These are phyloP conservation scores for Euphorbia pulcherrima DNA, from an alignment of 345 rosid genomes.

Conservation along the genomic window DNA sequence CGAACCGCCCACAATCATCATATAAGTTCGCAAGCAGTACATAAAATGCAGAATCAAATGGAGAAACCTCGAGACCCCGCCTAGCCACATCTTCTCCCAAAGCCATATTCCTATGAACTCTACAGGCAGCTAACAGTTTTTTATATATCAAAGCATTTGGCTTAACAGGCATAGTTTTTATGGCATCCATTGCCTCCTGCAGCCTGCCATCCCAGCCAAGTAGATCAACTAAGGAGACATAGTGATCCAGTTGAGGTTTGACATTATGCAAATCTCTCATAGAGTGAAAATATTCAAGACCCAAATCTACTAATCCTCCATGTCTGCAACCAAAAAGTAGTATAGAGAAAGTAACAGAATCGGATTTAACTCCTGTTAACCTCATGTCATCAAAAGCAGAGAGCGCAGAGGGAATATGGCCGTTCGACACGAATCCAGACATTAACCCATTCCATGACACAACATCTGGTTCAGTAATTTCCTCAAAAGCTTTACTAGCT, in stretches of 20 bases:
- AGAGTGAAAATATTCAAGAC: constrained; percentile 49
- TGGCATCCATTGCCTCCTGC: constrained; percentile 45
- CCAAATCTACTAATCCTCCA: constrained; percentile 47
- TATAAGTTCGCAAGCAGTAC: constrained; percentile 50
- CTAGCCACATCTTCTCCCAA: constrained; percentile 67
- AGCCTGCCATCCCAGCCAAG: constrained; percentile 59
- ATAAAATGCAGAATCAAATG: constrained; percentile 49
- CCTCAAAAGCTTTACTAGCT: constrained; percentile 43
- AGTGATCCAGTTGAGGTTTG: constrained; percentile 51
- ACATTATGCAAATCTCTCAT: constrained; percentile 36
- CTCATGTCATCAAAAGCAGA: constrained; percentile 68
- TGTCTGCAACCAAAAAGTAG: constrained; percentile 53
- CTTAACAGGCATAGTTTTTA: constrained; percentile 45
- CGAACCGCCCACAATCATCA: constrained; percentile 36
- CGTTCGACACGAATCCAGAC: constrained; percentile 50
- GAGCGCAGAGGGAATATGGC: constrained; percentile 47
- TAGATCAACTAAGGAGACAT: constrained; percentile 45
- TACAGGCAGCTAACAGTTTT: constrained; percentile 51
- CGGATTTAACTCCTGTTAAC: constrained; percentile 49
- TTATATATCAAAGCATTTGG: constrained; percentile 51
- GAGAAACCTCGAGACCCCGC: constrained; percentile 49
- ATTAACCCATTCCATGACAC: constrained; percentile 70
- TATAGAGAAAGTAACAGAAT: constrained; percentile 44
- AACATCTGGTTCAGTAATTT: constrained; percentile 45
- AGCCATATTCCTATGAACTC: constrained; percentile 38